These are phyloP conservation scores for Coemansia sp. DNA, from an alignment of 192 early-diverging fungal genomes.

Conservation along the genomic window DNA sequence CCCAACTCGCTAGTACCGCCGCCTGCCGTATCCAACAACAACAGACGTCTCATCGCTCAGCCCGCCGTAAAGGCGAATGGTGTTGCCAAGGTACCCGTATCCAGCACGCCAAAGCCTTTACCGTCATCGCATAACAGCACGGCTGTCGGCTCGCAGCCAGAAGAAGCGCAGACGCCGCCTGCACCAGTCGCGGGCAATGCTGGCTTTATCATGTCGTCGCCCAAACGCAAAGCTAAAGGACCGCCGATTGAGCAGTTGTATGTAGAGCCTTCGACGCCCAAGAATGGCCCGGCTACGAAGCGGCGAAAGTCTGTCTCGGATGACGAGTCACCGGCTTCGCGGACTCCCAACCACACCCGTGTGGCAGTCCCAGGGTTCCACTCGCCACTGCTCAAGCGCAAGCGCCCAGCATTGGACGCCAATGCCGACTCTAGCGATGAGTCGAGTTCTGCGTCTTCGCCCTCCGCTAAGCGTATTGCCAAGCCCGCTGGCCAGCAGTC, in stretches of 20 bases:
- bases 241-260: slow-evolving; percentile 2
- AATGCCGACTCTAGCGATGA: slow-evolving; percentile 7
- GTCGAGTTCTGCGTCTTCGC: slow-evolving; percentile 6
- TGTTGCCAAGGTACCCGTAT: not conserved
- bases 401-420: not conserved
- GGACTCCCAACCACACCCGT: not conserved
- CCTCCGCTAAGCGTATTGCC: not conserved
- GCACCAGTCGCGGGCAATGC: not conserved
- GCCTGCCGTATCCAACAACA: slow-evolving; percentile 1
- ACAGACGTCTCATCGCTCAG: slow-evolving; percentile 1
- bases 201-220: slow-evolving; percentile 57
- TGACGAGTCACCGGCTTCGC: not conserved
- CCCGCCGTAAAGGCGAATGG: not conserved
- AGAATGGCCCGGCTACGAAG: slow-evolving; percentile 4
- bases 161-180: slow-evolving; percentile 7
- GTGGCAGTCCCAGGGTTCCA: slow-evolving; percentile 16
- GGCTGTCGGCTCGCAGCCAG: not conserved
- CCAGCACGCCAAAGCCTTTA: not conserved
- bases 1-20: not conserved
- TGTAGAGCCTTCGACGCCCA: not conserved
- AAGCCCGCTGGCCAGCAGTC: slow-evolving; percentile 7
- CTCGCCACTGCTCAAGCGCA: slow-evolving; percentile 18
- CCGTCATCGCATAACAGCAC: not conserved
- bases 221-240: slow-evolving; percentile 44
- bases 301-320: slow-evolving; percentile 18